Conservation (phyloP, 768 basidiomycete species). For the Wakefieldia striispora region DNA sequence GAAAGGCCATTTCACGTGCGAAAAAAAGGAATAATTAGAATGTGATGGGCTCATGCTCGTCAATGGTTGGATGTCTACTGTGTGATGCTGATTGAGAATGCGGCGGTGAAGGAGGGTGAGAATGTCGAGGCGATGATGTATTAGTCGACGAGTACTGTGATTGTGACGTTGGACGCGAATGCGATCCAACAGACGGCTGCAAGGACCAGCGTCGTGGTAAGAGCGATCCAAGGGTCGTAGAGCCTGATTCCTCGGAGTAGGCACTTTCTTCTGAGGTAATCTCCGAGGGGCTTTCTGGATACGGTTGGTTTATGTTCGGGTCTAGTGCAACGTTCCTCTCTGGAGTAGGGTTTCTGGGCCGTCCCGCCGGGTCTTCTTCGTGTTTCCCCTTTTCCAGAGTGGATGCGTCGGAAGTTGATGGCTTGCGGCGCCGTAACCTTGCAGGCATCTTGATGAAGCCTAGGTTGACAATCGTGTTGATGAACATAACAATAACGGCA, state of each 20-base stretch:
- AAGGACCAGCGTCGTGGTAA: conserved; percentile 34
- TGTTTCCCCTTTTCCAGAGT: conserved; percentile 30
- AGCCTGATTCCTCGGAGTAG: conserved; percentile 35
- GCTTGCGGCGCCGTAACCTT: conserved; percentile 16
- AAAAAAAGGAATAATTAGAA: conserved; percentile 10
- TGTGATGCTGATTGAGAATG: conserved; percentile 25
- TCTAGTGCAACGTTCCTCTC: conserved; percentile 42
- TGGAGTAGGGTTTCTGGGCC: conserved; percentile 55
- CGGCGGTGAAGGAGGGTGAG: conserved; percentile 31
- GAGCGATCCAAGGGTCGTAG: conserved; percentile 35
- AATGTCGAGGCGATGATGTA: conserved; percentile 31
- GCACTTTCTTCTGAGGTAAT: conserved; percentile 21
- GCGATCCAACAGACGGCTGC: conserved; percentile 27
- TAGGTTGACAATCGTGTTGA: conserved; percentile 60
- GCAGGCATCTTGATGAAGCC: conserved; percentile 30
- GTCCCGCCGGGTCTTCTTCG: conserved; percentile 23
- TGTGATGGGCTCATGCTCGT: conserved; percentile 22
- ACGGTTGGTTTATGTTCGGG: conserved; percentile 41
- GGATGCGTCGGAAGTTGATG: conserved; percentile 13
- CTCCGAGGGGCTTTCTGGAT: conserved; percentile 38
- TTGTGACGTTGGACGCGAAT: conserved; percentile 31
- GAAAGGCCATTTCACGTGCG: neutral
- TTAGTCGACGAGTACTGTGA: conserved; percentile 31
- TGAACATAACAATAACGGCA: conserved; percentile 63
- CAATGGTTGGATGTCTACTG: conserved; percentile 34